These are phyloP conservation scores for Aegilops tauschii DNA, from an alignment of 176 grass and related monocot genomes.

Conservation along the genomic window DNA sequence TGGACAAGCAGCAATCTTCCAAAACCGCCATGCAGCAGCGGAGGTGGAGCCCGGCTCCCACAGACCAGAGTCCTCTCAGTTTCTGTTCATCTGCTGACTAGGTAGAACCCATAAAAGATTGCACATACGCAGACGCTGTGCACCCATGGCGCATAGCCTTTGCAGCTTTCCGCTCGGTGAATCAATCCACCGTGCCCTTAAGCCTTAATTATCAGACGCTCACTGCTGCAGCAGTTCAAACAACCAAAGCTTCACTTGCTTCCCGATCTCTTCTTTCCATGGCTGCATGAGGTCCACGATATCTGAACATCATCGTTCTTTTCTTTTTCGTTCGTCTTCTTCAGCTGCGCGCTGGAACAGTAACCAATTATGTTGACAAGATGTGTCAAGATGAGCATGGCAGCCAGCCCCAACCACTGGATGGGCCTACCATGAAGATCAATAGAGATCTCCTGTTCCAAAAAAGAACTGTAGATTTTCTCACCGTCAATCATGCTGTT, in stretches of 20 bases:
- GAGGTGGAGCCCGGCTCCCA: neutral
- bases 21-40: neutral
- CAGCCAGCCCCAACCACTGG: slow-evolving; percentile 18
- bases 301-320: neutral
- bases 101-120: slow-evolving; percentile 28
- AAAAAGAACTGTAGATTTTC: neutral
- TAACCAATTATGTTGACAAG: slow-evolving; percentile 44
- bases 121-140: slow-evolving; percentile 22
- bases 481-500: neutral
- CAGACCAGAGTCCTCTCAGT: neutral
- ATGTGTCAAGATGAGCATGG: slow-evolving; percentile 33
- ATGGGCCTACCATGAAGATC: neutral
- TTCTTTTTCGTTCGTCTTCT: neutral
- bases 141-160: slow-evolving; percentile 28
- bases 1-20: slow-evolving; percentile 15
- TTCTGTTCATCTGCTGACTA: slow-evolving; percentile 1
- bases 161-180: slow-evolving; percentile 40
- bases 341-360: slow-evolving; percentile 13
- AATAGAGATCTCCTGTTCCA: slow-evolving; percentile 5
- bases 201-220: neutral
- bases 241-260: neutral
- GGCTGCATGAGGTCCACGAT: slow-evolving; percentile 13
- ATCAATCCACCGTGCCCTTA: slow-evolving; percentile 3
- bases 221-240: neutral
- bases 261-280: neutral